Conservation (phyloP, 2,329 filamentous ascomycete species). For the Ceratocystis albifundus region DNA sequence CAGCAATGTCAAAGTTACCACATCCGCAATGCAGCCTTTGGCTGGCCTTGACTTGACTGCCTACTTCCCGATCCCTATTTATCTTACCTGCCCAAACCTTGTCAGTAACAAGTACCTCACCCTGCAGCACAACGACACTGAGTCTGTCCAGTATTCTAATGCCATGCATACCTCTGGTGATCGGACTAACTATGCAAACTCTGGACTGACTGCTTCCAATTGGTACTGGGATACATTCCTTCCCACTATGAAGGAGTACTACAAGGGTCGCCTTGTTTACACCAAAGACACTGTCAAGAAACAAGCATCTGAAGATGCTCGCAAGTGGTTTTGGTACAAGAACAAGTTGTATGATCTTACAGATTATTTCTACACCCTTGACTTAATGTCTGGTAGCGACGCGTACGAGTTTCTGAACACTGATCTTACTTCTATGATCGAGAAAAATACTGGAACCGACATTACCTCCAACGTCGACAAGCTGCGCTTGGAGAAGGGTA, state of each 20-base stretch:
- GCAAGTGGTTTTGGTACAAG: slow-evolving; percentile 70
- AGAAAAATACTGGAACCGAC: slow-evolving; percentile 66
- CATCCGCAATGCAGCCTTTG: slow-evolving; percentile 60
- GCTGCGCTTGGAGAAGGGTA: slow-evolving; percentile 37
- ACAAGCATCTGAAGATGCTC: slow-evolving; percentile 55
- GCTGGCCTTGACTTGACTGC: slow-evolving; percentile 66
- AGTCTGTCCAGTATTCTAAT: slow-evolving; percentile 34
- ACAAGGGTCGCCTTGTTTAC: slow-evolving; percentile 77
- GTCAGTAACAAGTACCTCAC: slow-evolving; percentile 46
- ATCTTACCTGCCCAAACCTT: slow-evolving; percentile 60
- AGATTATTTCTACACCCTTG: slow-evolving; percentile 73
- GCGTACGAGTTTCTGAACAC: slow-evolving; percentile 61
- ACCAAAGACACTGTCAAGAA: slow-evolving; percentile 45
- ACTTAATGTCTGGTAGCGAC: slow-evolving; percentile 42
- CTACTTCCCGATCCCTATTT: slow-evolving; percentile 77
- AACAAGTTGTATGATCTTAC: slow-evolving; percentile 77
- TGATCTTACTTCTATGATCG: slow-evolving; percentile 55
- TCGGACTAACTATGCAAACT: slow-evolving; percentile 43
- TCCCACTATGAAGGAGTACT: slow-evolving; percentile 71
- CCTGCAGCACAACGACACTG: slow-evolving; percentile 55
- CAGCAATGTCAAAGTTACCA: slow-evolving; percentile 47
- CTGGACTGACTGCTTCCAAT: slow-evolving; percentile 47
- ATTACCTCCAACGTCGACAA: slow-evolving; percentile 55
- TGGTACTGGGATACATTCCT: slow-evolving; percentile 72
- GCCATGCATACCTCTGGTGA: slow-evolving; percentile 62